Evolutionary conservation across 2,329 filamentous ascomycete genomes (phyloP).

Genomic region (Karstenula rhodostoma): DNA sequence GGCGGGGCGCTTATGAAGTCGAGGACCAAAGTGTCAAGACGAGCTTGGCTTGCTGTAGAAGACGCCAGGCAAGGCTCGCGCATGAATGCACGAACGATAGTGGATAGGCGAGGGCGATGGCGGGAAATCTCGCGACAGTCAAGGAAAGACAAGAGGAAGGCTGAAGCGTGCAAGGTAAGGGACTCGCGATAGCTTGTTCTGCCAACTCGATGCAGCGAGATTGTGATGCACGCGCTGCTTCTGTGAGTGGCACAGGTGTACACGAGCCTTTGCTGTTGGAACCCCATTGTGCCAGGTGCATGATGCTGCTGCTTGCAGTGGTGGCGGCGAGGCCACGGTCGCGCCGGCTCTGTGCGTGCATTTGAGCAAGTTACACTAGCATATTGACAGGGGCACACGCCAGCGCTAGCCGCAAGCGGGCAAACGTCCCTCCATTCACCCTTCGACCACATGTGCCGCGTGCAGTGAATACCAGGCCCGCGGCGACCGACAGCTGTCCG

Average conservation of each 20-base stretch:
- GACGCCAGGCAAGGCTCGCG: conserved; percentile 23
- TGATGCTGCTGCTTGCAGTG: neutral
- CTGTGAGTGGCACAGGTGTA: neutral
- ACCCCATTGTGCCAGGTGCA: neutral
- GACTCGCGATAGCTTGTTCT: conserved; percentile 16
- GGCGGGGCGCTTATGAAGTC: conserved; percentile 16
- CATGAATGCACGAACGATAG: conserved; percentile 39
- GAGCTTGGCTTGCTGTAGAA: conserved; percentile 26
- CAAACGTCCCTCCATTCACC: conserved; percentile 2
- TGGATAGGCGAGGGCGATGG: conserved; percentile 29
- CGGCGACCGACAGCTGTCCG: conserved; percentile 7
- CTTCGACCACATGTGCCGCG: neutral
- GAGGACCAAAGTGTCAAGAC: neutral
- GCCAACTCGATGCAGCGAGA: neutral
- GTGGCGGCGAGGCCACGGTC: neutral
- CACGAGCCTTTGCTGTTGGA: neutral
- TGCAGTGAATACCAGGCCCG: conserved; percentile 12
- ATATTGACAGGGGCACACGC: conserved; percentile 9
- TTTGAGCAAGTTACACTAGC: conserved; percentile 36
- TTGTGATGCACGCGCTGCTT: neutral
- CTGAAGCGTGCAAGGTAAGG: conserved; percentile 44
- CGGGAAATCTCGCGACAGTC: conserved; percentile 43
- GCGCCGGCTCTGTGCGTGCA: conserved; percentile 8
- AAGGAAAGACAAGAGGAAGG: conserved; percentile 38
- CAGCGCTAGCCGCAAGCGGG: conserved; percentile 8